Evolutionary conservation across 331 rosid species (phyloP).

Genomic region (Quercus tomentella): DNA sequence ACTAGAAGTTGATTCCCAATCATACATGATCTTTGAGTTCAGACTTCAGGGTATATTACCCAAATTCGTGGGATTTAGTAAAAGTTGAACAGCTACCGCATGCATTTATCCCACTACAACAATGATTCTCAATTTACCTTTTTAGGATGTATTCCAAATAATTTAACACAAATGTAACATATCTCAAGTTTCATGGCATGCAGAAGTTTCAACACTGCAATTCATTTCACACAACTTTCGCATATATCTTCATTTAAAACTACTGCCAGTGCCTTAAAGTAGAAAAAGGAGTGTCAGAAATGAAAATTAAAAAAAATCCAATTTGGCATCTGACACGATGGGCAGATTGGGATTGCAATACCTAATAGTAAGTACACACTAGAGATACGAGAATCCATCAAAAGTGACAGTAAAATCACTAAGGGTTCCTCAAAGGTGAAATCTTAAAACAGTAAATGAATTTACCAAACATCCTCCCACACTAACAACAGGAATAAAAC

Average conservation of each 20-base stretch:
- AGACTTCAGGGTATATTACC: background rate
- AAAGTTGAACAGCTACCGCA: background rate
- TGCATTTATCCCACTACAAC: background rate
- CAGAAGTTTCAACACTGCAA: background rate
- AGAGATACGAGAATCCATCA: background rate
- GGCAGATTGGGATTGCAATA: conserved; percentile 3
- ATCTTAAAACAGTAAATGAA: background rate
- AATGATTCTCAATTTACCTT: background rate
- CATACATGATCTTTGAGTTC: background rate
- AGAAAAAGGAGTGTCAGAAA: background rate
- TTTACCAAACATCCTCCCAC: conserved; percentile 7
- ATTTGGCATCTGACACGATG: background rate
- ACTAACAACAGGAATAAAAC: conserved; percentile 18
- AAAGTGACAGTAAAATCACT: background rate
- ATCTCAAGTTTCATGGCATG: background rate
- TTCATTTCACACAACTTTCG: background rate
- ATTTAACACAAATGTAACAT: background rate
- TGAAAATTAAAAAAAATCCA: background rate
- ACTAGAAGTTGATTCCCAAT: background rate
- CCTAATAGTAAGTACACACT: background rate
- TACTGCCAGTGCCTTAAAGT: background rate
- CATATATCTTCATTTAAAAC: background rate
- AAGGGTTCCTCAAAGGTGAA: conserved; percentile 10
- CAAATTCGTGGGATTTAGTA: background rate
- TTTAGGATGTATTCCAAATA: background rate